phyloP scores from a whole-genome alignment of 306 rosid genomes.

The Acacia melanoxylon region DNA sequence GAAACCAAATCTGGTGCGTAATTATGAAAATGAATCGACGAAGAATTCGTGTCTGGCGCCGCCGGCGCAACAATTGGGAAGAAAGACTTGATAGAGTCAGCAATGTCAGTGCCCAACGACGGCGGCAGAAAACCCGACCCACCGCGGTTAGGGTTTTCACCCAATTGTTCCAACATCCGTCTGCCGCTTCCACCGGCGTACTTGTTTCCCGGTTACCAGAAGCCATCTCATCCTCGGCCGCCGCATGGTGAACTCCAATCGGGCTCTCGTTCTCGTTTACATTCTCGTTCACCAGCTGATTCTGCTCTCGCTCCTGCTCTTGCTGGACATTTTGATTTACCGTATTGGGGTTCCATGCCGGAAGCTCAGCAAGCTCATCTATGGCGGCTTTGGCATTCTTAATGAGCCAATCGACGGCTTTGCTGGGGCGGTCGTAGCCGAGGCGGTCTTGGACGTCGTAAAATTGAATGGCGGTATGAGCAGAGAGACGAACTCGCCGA shows the following conservation, averaged over 20 bases:
- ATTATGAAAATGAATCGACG: conserved; percentile 50
- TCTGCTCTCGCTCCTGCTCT: conserved; percentile 6
- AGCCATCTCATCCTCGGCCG: conserved; percentile 18
- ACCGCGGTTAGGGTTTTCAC: conserved; percentile 28
- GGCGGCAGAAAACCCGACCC: conserved; percentile 63
- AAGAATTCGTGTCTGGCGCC: conserved; percentile 40
- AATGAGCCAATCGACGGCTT: conserved; percentile 98
- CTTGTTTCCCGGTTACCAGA: conserved; percentile 14
- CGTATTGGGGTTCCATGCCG: conserved; percentile 68
- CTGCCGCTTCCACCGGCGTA: conserved; percentile 28
- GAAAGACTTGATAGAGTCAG: conserved; percentile 81
- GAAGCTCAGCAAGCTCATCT: conserved; percentile 83
- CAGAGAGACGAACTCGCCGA: conserved; percentile 90
- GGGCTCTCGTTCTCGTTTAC: conserved; percentile 6
- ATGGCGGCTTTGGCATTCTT: conserved; percentile 84
- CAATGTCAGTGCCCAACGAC: conserved; percentile 70
- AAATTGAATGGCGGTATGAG: conserved; percentile 90
- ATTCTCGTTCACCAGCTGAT: conserved; percentile 20
- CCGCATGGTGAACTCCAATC: conserved; percentile 31
- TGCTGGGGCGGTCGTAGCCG: conserved; percentile 97
- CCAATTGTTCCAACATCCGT: conserved; percentile 39
- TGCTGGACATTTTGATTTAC: not conserved
- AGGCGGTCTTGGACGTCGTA: conserved; percentile 97
- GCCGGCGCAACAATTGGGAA: conserved; percentile 54
- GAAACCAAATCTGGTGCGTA: conserved; percentile 67